These are phyloP conservation scores for Xerocomus spinulosus DNA, from an alignment of 768 basidiomycete genomes.

Conservation along the genomic window DNA sequence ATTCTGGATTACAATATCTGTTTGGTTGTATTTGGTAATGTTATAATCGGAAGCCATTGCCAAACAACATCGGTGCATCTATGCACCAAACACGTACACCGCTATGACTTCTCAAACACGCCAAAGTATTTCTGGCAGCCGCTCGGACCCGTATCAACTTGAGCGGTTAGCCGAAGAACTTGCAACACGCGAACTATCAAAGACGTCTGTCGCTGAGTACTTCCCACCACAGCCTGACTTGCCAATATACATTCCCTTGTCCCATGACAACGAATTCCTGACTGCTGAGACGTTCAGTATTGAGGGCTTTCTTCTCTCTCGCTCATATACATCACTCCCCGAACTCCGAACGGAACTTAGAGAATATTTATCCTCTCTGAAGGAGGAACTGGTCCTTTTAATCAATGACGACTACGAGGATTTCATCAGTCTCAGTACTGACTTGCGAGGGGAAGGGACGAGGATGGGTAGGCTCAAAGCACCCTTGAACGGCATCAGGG, in stretches of 20 bases:
- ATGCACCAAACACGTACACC: background rate
- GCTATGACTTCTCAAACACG: constrained; percentile 18
- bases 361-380: constrained; percentile 75
- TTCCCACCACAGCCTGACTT: constrained; percentile 39
- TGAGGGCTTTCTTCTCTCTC: constrained; percentile 83
- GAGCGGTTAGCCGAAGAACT: constrained; percentile 73
- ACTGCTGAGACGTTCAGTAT: constrained; percentile 67
- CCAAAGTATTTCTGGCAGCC: constrained; percentile 11
- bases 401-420: constrained; percentile 99
- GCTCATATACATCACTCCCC: constrained; percentile 78
- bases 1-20: too few species aligned
- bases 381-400: constrained; percentile 90
- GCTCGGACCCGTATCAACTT: constrained; percentile 58
- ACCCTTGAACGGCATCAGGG: constrained; percentile 61
- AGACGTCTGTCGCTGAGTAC: constrained; percentile 11
- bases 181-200: constrained; percentile 45
- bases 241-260: constrained; percentile 65
- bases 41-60: constrained; percentile 24
- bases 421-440: constrained; percentile 93
- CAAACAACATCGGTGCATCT: constrained; percentile 12
- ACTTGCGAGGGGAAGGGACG: constrained; percentile 79
- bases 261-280: constrained; percentile 75
- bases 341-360: constrained; percentile 86
- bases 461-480: constrained; percentile 62
- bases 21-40: constrained; percentile 17